Evolutionary conservation across 805 yeast species (phyloP), one percentile per base, ranked within the genome.

Genomic region (Kodamaea lidongshanica): DNA sequence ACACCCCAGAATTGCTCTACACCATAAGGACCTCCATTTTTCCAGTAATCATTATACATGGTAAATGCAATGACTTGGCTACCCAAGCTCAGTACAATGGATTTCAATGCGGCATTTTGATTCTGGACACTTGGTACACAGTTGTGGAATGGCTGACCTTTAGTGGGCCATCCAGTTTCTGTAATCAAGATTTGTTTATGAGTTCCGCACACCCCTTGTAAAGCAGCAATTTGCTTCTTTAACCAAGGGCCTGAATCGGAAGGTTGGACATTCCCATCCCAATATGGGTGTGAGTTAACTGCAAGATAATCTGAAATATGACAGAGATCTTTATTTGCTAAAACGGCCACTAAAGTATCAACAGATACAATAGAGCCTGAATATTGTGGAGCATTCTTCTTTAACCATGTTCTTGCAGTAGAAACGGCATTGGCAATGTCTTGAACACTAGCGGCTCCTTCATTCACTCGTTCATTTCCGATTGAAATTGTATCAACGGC

Each of bases 101-200:
- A 58, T 38, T 67, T 50, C 27, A 77, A 46, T 8, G 81, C 79
- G 7, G 60, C 40, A 14, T 57, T 48, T 52, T 77, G 83, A 59
- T 77, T 72, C 4, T 43, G 52, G 18, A 41, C 41, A 13, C 77
- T 70, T 26, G 83, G 82, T 19, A 75, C 75, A 41, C 77, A 74
- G 27, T 41, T 38, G 34, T 77, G 78, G 43, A 62, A 70, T 35
- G 67, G 45, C 39, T 61, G 52, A 47, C 85, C 84, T 44, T 63
- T 46, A 10, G 79, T 67, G 45, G 84, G 85, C 85, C 85, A 77
- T 23, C 85, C 85, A 29, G 80, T 69, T 57, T 77, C 85, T 34
- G 76, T 64, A 40, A 77, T 64, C 38, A 76, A 53, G 22, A 74
- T 71, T 12, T 48, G 41, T 52, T 76, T 74, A 18, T 45, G 38